These are phyloP conservation scores for Trichoderma koningii DNA, from an alignment of 2,329 filamentous ascomycete species.

Conservation along the genomic window DNA sequence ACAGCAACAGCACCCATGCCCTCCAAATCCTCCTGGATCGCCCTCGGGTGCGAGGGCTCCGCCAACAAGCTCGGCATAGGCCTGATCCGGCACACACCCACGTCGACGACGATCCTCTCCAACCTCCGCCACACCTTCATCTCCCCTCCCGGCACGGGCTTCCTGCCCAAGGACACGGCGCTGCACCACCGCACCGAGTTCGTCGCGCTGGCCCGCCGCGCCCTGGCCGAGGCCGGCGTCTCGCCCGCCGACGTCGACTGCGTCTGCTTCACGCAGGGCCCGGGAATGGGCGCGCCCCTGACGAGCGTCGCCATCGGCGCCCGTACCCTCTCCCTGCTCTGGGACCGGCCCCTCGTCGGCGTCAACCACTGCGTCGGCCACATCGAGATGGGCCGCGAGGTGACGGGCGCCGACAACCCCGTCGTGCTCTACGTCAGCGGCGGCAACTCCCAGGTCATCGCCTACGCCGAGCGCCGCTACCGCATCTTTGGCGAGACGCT, in stretches of 20 bases:
- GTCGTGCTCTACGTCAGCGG: constrained; percentile 95
- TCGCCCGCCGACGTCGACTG: constrained; percentile 75
- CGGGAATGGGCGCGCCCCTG: constrained; percentile 94
- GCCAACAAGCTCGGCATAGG: constrained; percentile 98
- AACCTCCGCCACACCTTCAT: constrained; percentile 94
- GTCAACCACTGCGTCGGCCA: constrained; percentile 99
- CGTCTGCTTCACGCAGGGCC: constrained; percentile 93
- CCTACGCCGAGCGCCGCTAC: constrained; percentile 91
- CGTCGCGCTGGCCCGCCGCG: constrained; percentile 74
- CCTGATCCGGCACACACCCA: constrained; percentile 75
- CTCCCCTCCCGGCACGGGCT: constrained; percentile 88
- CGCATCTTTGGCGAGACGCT: constrained; percentile 97
- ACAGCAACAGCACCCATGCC: neutral
- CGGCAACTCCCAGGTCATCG: constrained; percentile 97
- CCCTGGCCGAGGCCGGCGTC: constrained; percentile 67
- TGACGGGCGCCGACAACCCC: constrained; percentile 87
- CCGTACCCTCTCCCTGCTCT: constrained; percentile 77
- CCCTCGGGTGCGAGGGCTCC: constrained; percentile 76
- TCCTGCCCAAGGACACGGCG: constrained; percentile 95
- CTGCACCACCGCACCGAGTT: constrained; percentile 88
- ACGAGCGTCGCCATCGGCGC: constrained; percentile 85
- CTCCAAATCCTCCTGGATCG: constrained; percentile 46
- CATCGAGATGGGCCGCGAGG: constrained; percentile 96
- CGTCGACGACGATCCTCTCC: constrained; percentile 69
- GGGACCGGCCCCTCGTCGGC: constrained; percentile 84